Percentiles rank a stretch among this genome's conserved stretches.
These are phyloP conservation scores for Phlegmacium glaucopus DNA, from an alignment of 768 basidiomycete species.

Conservation along the genomic window DNA sequence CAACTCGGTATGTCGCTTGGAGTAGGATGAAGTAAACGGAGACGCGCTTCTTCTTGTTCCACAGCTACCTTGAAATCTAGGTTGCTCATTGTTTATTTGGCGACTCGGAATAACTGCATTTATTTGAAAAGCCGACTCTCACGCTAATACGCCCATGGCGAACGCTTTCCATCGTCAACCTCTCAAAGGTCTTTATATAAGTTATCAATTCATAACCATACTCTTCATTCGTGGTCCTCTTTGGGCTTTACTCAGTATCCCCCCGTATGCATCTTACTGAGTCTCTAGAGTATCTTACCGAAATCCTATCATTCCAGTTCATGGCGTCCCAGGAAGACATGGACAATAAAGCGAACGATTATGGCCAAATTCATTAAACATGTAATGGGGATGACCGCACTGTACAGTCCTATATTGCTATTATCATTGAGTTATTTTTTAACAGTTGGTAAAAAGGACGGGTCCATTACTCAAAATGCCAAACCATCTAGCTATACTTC, in stretches of 20 bases:
- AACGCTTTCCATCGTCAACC: constrained; percentile 41
- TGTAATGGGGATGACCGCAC: constrained; percentile 16
- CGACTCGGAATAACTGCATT: too few relatives aligned
- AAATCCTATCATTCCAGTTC: constrained; percentile 22
- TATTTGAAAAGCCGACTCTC: too few relatives aligned
- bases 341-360: constrained; percentile 40
- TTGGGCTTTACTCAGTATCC: constrained; percentile 40
- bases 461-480: constrained; percentile 31
- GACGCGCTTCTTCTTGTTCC: constrained; percentile 65
- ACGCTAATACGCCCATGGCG: too few relatives aligned
- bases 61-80: constrained; percentile 53
- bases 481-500: constrained; percentile 38
- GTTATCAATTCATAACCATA: constrained; percentile 37
- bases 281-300: not conserved
- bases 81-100: constrained; percentile 26
- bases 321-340: constrained; percentile 42
- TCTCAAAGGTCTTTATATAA: constrained; percentile 44
- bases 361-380: constrained; percentile 32
- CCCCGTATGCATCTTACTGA: constrained; percentile 24
- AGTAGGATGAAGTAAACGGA: constrained; percentile 67
- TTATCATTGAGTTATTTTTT: not conserved
- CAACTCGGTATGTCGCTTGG: constrained; percentile 81
- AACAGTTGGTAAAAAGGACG: constrained; percentile 23
- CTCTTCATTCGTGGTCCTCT: constrained; percentile 44
- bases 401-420: constrained; percentile 21